These are phyloP conservation scores for Larix kaempferi DNA, from an alignment of 75 land plant genomes.

Conservation along the genomic window DNA sequence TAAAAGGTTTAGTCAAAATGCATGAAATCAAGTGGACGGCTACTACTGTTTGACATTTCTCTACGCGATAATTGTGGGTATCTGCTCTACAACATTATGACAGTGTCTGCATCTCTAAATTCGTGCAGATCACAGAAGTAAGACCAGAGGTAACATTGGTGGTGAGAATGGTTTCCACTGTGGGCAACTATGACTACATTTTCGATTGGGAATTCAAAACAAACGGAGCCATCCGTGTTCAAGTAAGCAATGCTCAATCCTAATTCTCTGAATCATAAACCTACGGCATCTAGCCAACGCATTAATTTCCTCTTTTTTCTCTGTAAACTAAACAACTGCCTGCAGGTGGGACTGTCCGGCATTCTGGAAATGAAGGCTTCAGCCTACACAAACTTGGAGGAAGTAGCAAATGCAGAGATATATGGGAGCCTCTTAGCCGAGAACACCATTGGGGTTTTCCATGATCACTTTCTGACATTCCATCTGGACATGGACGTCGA, in stretches of 20 bases:
- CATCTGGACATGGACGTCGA: slow-evolving; percentile 69
- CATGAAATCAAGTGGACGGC: no score
- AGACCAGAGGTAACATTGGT: slow-evolving; percentile 50
- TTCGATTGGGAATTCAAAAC: slow-evolving; percentile 64
- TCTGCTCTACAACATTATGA: no score
- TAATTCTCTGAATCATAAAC: not conserved
- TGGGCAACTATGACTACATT: slow-evolving; percentile 62
- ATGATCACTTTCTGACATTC: slow-evolving; percentile 69
- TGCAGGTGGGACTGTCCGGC: slow-evolving; percentile 61
- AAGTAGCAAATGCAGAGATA: slow-evolving; percentile 17
- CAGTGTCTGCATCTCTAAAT: no score
- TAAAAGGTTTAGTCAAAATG: no score
- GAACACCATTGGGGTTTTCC: slow-evolving; percentile 51
- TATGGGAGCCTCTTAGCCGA: slow-evolving; percentile 51
- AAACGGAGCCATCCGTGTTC: slow-evolving; percentile 40
- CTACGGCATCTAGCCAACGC: no score
- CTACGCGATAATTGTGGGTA: no score
- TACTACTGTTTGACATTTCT: no score
- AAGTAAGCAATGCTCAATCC: slow-evolving; percentile 12
- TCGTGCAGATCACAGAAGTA: slow-evolving; percentile 39
- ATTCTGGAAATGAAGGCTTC: slow-evolving; percentile 48
- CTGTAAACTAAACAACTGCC: not conserved
- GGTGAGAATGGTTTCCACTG: slow-evolving; percentile 44
- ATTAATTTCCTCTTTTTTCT: no score
- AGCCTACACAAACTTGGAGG: slow-evolving; percentile 23